phyloP scores from a whole-genome alignment of 2,329 filamentous ascomycete genomes.

The Colletotrichum orbiculare region DNA sequence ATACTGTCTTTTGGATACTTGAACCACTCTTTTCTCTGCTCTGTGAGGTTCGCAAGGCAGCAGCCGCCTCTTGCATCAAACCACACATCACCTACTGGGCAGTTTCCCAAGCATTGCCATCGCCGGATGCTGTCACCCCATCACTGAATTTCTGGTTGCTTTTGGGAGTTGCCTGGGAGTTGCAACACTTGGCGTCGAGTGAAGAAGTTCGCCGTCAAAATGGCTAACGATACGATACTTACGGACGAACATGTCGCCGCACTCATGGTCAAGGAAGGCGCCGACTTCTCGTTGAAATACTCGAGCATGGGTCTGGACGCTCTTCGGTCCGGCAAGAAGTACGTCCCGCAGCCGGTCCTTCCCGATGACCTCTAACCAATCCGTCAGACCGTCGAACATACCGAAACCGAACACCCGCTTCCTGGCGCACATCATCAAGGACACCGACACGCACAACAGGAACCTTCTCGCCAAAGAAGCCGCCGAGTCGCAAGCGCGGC shows the following conservation, averaged over 20 bases:
- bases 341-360: slow-evolving; percentile 39
- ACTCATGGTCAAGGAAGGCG: slow-evolving; percentile 84
- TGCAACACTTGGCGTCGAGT: not conserved
- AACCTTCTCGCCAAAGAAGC: slow-evolving; percentile 86
- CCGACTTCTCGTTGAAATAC: slow-evolving; percentile 77
- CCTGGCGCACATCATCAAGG: slow-evolving; percentile 85
- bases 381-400: slow-evolving; percentile 68
- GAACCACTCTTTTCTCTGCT: not conserved
- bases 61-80: not conserved
- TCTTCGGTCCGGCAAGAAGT: slow-evolving; percentile 63
- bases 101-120: not conserved
- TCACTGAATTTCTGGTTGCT: not conserved
- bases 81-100: too few species aligned
- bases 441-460: slow-evolving; percentile 90
- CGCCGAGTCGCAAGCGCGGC: slow-evolving; percentile 78
- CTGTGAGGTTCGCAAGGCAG: not conserved
- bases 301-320: slow-evolving; percentile 79
- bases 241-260: slow-evolving; percentile 84
- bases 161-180: not conserved
- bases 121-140: not conserved
- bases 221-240: slow-evolving; percentile 62
- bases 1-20: not conserved
- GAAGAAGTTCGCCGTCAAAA: slow-evolving; percentile 35
- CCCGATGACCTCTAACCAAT: slow-evolving; percentile 19
- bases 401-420: slow-evolving; percentile 95